phyloP scores from a whole-genome alignment of 2,329 filamentous ascomycete species.

The Knufia fluminis region DNA sequence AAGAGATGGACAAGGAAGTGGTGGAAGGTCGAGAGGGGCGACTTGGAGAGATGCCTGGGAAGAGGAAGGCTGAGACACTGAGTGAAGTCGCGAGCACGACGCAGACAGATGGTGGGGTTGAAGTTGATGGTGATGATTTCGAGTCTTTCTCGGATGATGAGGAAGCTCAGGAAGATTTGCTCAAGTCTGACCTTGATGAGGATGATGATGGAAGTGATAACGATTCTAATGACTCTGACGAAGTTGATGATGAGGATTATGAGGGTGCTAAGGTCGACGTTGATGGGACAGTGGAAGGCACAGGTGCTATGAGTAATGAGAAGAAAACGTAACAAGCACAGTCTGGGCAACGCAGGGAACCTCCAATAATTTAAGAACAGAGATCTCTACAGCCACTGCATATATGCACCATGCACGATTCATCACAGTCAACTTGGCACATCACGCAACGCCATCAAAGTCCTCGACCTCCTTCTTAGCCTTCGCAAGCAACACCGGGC shows the following conservation, averaged over 20 bases:
- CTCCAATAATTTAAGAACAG: no score
- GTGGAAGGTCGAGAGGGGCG: slow-evolving; percentile 66
- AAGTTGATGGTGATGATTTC: slow-evolving; percentile 5
- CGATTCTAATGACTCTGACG: not conserved
- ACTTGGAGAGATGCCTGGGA: slow-evolving; percentile 74
- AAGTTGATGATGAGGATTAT: not conserved
- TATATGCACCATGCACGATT: no score
- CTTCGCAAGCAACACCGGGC: no score
- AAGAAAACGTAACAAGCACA: no score
- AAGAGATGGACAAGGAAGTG: slow-evolving; percentile 39
- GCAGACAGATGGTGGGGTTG: slow-evolving; percentile 22
- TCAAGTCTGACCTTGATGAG: slow-evolving; percentile 6
- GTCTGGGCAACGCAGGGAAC: no score
- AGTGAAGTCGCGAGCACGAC: slow-evolving; percentile 25
- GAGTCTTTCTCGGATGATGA: slow-evolving; percentile 6
- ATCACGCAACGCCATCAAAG: no score
- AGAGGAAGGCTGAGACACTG: slow-evolving; percentile 57
- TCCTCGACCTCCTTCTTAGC: no score
- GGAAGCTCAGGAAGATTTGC: slow-evolving; percentile 3
- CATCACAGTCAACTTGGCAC: no score
- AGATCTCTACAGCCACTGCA: no score
- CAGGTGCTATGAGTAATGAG: no score
- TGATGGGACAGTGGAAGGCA: no score
- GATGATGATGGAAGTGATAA: slow-evolving; percentile 7
- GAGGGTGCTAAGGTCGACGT: not conserved